Evolutionary conservation across 148 eudicot species (phyloP), one percentile per base, ranked within the genome.

Genomic region (Beta vulgaris): DNA sequence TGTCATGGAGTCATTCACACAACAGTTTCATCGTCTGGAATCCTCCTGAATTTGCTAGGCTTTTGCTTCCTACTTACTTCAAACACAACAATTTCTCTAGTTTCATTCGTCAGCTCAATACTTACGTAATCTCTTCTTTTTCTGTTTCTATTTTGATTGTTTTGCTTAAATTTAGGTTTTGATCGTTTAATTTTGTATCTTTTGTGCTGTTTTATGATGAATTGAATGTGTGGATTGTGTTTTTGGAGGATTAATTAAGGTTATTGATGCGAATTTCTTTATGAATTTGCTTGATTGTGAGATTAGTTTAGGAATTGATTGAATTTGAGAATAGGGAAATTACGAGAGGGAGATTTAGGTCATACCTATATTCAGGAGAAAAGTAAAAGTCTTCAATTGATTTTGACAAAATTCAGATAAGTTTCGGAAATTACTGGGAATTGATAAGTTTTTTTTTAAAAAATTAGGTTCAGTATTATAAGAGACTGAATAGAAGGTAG

Each of bases 21-120:
- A 86, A 73, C 42, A 93, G 98, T 72, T 93, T 93, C 73, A 85
- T 93, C 11, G 96, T 93, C 6, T 91, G 96, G 96, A 88, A 91
- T 59, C 93, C 98, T 46, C 98, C 90, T 0, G 98, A 93, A 57
- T 93, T 93, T 68, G 86, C 93, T 37, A 84, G 96, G 19, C 5
- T 85, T 51, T 82, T 91, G 59, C 88, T 93, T 26, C 98, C 98
- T 9, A 78, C 89, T 48, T 92, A 88, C 77, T 92, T 92, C 84
- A 92, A 92, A 84, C 97, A 92, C 75, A 90, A 84, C 70, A 92
- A 92, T 37, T 92, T 92, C 87, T 92, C 98, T 62, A 90, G 98
- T 87, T 92, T 92, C 84, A 93, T 93, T 77, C 88, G 98, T 57
- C 98, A 93, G 86, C 96, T 93, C 73, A 93, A 93, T 71, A 93